Conservation (phyloP, 192 early-diverging fungal genomes). For the Glomus cerebriforme region DNA sequence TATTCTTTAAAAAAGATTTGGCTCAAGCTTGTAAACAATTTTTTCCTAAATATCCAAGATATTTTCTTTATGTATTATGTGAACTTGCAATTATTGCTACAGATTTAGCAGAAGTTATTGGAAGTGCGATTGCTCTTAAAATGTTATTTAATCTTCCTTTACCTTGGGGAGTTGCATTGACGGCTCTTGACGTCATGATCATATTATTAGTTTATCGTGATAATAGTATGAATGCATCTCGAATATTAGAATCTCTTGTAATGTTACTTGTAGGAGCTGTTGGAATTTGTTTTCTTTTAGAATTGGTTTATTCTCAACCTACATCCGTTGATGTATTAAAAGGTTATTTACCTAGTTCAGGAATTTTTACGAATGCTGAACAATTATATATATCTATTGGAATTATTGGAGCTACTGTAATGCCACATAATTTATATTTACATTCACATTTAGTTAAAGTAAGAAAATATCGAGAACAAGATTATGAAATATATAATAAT, state of each 20-base stretch:
- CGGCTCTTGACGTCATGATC: constrained; percentile 71
- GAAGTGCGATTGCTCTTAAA: constrained; percentile 80
- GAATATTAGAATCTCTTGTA: constrained; percentile 68
- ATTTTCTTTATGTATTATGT: constrained; percentile 68
- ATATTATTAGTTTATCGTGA: constrained; percentile 63
- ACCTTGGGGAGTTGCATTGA: constrained; percentile 74
- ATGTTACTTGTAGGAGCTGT: constrained; percentile 66
- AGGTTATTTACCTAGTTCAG: constrained; percentile 63
- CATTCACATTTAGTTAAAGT: constrained; percentile 77
- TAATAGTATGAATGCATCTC: constrained; percentile 49
- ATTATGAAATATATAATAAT: constrained; percentile 34
- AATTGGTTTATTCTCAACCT: constrained; percentile 62
- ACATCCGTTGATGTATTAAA: constrained; percentile 59
- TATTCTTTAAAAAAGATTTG: constrained; percentile 51
- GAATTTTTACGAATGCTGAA: constrained; percentile 58
- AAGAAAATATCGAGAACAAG: constrained; percentile 41
- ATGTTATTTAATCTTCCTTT: constrained; percentile 72
- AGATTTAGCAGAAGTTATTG: constrained; percentile 85
- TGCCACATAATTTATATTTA: constrained; percentile 86
- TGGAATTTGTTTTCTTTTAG: constrained; percentile 65
- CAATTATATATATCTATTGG: constrained; percentile 73
- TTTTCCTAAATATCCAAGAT: constrained; percentile 60
- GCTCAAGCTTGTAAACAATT: constrained; percentile 67
- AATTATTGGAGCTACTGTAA: constrained; percentile 86
- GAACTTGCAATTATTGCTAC: constrained; percentile 81